Base-by-base conservation (phyloP, 2,329 filamentous ascomycete genomes). In the Bipolaris cookei region DNA sequence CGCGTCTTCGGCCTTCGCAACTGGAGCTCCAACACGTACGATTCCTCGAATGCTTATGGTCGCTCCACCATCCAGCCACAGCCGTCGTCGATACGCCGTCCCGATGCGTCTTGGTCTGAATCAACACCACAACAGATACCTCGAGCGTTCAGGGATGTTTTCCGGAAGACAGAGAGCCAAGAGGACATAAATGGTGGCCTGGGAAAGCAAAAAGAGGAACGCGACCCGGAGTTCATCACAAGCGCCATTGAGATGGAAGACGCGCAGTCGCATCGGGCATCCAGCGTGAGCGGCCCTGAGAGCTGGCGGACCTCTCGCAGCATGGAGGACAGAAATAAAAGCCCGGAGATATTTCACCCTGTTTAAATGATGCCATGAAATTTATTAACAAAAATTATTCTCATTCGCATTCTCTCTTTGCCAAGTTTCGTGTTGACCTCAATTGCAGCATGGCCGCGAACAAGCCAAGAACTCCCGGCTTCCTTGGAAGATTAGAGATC, bases 1-100 rank as follows among this genome's bases (percentile, higher is more conserved):
- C 78, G 80, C 7, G 56, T 83, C 53, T 80, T 82, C 68, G 71
- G 71, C 21, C 56, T 76, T 3, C 65, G 62, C 23, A 73, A 68
- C 58, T 76, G 71, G 72, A 72, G 56, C 57, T 61, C 66, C 8
- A 56, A 67, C n/a, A 65, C 68, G 2, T 67, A 69, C 43, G 37
- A 25, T 30, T 48, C 43, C 6, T 32, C 54, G 16, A 50, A 43
- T 16, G 14, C 52, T 23, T 53, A 57, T n/a, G 28, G n/a, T 14
- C 57, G 51, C 3, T 37, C 52, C 8, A 43, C 30, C 20, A 56
- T 54, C 10, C 54, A 50, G 32, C 38, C 44, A 32, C 56, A 52
- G 8, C 38, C 39, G 3, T 52, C 52, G 2, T 43, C 53, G 11
- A 4, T 30, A 30, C 49, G 37, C 5, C 53, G 53, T 4, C 54